Conservation (phyloP, 2,329 filamentous ascomycete genomes). For the Aspergillus hiratsukae region DNA sequence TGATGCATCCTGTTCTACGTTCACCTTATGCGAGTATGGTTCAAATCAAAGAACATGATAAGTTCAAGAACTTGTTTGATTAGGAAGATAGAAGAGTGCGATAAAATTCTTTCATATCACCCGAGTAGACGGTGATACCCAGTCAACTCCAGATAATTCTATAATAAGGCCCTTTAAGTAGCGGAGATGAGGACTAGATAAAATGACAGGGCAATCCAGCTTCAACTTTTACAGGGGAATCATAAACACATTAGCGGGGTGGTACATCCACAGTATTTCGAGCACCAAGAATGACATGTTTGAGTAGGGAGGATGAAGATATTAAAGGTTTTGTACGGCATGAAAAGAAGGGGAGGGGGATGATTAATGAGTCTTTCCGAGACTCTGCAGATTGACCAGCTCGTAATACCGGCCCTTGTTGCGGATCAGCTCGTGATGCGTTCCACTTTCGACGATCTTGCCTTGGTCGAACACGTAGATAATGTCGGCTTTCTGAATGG, state of each 20-base stretch:
- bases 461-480: constrained; percentile 98
- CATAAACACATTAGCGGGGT: constrained; percentile 1
- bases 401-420: constrained; percentile 70
- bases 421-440: constrained; percentile 67
- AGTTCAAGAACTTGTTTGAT: not conserved
- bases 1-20: not conserved
- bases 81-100: not conserved
- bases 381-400: constrained; percentile 73
- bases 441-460: constrained; percentile 77
- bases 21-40: not conserved
- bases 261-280: constrained; percentile 13
- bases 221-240: not conserved
- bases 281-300: not conserved
- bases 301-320: not conserved
- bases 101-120: not conserved
- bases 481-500: constrained; percentile 88
- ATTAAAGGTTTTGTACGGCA: not conserved
- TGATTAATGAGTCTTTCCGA: constrained; percentile 53
- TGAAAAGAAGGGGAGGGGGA: not conserved
- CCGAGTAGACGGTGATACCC: not conserved
- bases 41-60: not conserved
- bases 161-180: not conserved
- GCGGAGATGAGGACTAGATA: not conserved
- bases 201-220: not conserved
- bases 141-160: not conserved